Conservation (phyloP, 805 yeast species). For the Yarrowia osloensis region DNA sequence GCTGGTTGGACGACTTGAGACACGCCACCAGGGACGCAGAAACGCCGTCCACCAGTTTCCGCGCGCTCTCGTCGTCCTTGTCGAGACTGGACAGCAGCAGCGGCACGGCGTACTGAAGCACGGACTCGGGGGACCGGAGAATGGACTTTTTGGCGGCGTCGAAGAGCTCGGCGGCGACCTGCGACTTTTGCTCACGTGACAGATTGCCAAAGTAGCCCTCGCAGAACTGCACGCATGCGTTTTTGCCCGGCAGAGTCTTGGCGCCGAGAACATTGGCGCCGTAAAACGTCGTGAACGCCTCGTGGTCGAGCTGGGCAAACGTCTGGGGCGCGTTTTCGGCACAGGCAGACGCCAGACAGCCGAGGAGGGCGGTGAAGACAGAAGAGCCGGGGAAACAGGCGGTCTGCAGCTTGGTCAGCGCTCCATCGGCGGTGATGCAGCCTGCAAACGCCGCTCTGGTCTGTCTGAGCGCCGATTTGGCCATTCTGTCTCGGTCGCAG, state of each 20-base stretch:
- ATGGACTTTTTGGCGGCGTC: slow-evolving; percentile 22
- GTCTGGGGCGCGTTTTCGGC: slow-evolving; percentile 23
- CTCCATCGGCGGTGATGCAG: neutral
- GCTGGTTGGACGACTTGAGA: slow-evolving; percentile 17
- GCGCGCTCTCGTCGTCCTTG: neutral
- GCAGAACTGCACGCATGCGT: neutral
- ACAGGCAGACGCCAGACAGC: slow-evolving; percentile 14
- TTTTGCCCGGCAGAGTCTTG: neutral
- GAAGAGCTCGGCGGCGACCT: neutral
- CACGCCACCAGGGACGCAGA: neutral
- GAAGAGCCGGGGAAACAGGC: neutral
- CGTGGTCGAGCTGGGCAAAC: neutral
- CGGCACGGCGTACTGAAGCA: neutral
- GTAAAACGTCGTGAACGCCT: neutral
- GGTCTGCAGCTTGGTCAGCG: neutral
- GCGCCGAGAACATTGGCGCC: neutral
- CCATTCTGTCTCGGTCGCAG: neutral
- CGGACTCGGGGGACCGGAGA: slow-evolving; percentile 11
- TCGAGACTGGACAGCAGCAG: neutral
- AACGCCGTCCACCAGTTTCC: neutral
- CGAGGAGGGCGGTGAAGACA: neutral
- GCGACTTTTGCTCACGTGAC: neutral
- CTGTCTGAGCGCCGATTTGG: slow-evolving; percentile 15
- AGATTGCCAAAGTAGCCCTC: slow-evolving; percentile 2
- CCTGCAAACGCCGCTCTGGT: slow-evolving; percentile 3